Base-by-base conservation (phyloP, 2,329 filamentous ascomycete genomes). In the Colletotrichum lini region DNA sequence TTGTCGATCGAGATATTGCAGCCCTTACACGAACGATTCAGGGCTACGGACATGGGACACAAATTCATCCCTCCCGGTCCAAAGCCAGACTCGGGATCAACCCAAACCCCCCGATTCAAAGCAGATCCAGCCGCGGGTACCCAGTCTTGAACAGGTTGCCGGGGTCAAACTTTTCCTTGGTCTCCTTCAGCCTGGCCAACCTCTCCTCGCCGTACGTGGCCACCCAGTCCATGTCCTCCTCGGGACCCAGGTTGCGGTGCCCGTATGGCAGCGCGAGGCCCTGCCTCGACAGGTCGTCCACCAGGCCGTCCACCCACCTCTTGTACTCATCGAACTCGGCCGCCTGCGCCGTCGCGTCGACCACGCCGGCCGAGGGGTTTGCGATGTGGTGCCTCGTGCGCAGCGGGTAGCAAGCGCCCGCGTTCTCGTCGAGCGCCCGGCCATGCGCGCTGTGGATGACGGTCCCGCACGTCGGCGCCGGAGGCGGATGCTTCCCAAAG, bases 261-360 rank as follows among this genome's bases (percentile, higher is more conserved):
- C 76, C 67, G 35, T 65, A 73, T 0, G 77, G 77, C 9, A 83
- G 72, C 0, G 80, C 76, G 21, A 83, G 75, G 67, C 81, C 83
- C 6, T 76, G 74, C 2, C 74, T 77, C 23, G 76, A 74, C 5
- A 80, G 58, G 13, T 79, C 65, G 35, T 80, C 79, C 9, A 71
- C 72, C 0, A 76, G 47, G 13, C 76, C 75, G 4, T 54, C 77
- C 52, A 72, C 26, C 47, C 71, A 75, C 18, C 76, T 69, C 26
- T 72, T 73, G 21, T 75, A 77, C 1, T 71, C 75, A 10, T 50
- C 58, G 44, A 50, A 72, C 5, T 72, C 70, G 0, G 74, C 74
- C 78, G 80, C 81, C 23, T 77, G 70, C 3, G 74, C 69, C 21
- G 74, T 70, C 21, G 73, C 74, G 6, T 73, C 63, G 52, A 77